These are phyloP conservation scores for Eimeria nieschulzi DNA, from an alignment of 169 alveolate species.

Conservation along the genomic window DNA sequence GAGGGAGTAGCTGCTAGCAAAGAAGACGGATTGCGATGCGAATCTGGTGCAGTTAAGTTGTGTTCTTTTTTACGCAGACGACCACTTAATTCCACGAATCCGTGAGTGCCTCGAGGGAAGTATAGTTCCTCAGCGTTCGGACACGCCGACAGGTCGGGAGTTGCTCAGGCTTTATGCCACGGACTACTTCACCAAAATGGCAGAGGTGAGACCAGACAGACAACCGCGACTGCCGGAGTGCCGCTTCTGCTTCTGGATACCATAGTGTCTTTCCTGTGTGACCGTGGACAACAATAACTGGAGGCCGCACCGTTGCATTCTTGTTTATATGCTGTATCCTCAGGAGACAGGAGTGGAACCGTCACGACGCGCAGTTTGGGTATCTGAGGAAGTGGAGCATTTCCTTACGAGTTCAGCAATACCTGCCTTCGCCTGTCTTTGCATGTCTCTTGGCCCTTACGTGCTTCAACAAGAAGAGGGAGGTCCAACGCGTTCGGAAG, in stretches of 20 bases:
- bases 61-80: conserved; percentile 32
- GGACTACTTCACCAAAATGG: conserved; percentile 49
- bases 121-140: conserved; percentile 58
- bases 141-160: conserved; percentile 67
- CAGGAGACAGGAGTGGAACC: conserved; percentile 70
- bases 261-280: not conserved
- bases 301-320: not conserved
- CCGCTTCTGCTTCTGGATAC: not conserved
- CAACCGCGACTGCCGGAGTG: not conserved
- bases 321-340: not conserved
- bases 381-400: conserved; percentile 45
- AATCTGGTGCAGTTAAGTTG: not conserved
- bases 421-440: conserved; percentile 48
- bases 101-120: conserved; percentile 45
- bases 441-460: conserved; percentile 53
- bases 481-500: conserved; percentile 17
- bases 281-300: not conserved
- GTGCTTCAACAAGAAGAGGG: conserved; percentile 3
- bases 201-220: conserved; percentile 18
- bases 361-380: conserved; percentile 41
- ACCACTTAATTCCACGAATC: conserved; percentile 64
- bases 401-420: conserved; percentile 57
- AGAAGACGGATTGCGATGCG: too few relatives aligned
- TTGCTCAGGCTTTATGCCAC: conserved; percentile 55
- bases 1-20: too few relatives aligned